Evolutionary conservation across 305 asterid genomes (phyloP).

Genomic region (Fraxinus paxiana): DNA sequence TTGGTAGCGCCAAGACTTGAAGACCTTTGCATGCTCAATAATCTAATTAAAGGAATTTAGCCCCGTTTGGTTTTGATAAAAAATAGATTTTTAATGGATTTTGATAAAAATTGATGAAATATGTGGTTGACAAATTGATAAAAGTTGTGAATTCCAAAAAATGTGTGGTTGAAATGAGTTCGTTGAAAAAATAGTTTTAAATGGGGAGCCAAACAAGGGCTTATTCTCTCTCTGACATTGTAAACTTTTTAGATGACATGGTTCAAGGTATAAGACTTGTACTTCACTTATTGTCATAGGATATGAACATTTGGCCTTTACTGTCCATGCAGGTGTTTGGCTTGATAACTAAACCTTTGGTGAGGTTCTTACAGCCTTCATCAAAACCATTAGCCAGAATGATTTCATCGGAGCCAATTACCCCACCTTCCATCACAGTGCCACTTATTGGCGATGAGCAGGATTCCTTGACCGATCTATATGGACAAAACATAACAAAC

Average conservation of each 20-base stretch:
- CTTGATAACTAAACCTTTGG: slow-evolving; percentile 73
- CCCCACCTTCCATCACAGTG: slow-evolving; percentile 50
- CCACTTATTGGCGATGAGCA: slow-evolving; percentile 62
- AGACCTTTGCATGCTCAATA: not conserved
- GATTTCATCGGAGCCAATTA: slow-evolving; percentile 56
- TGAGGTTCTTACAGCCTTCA: slow-evolving; percentile 55
- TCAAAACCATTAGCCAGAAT: slow-evolving; percentile 41
- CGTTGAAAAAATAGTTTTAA: not conserved
- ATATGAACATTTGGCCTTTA: not conserved
- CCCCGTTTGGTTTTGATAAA: not conserved
- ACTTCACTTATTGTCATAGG: not conserved
- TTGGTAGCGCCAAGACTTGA: not conserved
- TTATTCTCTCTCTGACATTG: not conserved
- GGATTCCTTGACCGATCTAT: slow-evolving; percentile 46
- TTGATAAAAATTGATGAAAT: not conserved
- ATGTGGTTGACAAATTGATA: not conserved
- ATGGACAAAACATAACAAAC: slow-evolving; percentile 16
- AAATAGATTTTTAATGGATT: not conserved
- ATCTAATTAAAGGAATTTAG: not conserved
- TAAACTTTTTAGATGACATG: not conserved
- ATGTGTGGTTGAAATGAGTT: not conserved
- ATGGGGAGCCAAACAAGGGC: not conserved
- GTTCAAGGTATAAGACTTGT: not conserved
- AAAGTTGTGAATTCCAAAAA: not conserved
- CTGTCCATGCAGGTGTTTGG: slow-evolving; percentile 67